Evolutionary conservation across 192 early-diverging fungal species (phyloP), one percentile per base, ranked within the genome.

Genomic region (Linnemannia elongata): DNA sequence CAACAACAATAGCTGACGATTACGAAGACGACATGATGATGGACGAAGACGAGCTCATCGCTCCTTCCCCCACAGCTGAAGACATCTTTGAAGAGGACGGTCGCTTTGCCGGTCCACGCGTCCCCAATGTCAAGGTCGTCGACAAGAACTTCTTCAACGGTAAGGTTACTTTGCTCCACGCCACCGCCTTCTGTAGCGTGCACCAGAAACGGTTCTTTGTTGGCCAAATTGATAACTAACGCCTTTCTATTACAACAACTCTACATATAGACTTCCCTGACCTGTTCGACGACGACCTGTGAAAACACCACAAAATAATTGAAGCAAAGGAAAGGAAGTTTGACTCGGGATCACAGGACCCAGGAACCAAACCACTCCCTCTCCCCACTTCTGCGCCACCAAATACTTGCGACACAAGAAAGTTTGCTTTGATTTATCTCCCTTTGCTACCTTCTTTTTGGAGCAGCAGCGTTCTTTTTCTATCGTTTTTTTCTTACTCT

Each of bases 81-180:
- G 82, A 83, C 35, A 20, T 44, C 30, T 78, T 78, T 78, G 82
- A 83, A 15, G 82, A 83, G 15, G 57, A 57, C 39, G 70, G 70
- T 42, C 38, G 70, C 9, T 38, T 38, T 24, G 41, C 38, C 12
- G 35, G 35, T 38, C 52, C 30, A 22, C 75, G 82, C 47, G n/a
- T 49, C 35, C 55, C 39, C 3, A 83, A 77, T 24, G 45, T 83
- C 60, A 77, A 74, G 71, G 36, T 83, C 44, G 69, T 83, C 8
- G 82, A 83, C 76, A 83, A 83, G 82, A 78, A 73, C 70, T 83
- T 83, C 22, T 83, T 83, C 72, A 83, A 83, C 74, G 82, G 82
- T 75, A 55, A n/a, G 0, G 22, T 13, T 79, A 42, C 27, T 47
- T 17, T 72, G 7, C 69, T 77, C 38, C 38, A 68, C 69, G 13